Conservation (phyloP, 2,329 filamentous ascomycete species). For the Pyrenophora teres region DNA sequence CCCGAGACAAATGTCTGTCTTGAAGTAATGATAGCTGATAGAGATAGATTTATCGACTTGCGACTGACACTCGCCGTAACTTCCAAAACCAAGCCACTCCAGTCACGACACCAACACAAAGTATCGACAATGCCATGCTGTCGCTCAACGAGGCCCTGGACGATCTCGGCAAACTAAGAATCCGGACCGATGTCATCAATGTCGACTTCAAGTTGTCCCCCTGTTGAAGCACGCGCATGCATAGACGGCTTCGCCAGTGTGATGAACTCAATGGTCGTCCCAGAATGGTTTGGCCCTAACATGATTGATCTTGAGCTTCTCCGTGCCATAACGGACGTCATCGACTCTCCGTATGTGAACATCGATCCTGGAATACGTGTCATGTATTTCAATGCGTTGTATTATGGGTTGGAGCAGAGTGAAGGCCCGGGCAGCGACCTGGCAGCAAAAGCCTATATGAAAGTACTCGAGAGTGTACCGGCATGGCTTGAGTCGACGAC, state of each 20-base stretch:
- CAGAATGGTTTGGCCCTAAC: slow-evolving; percentile 19
- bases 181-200: slow-evolving; percentile 20
- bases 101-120: slow-evolving; percentile 23
- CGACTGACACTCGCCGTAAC: slow-evolving; percentile 28
- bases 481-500: slow-evolving; percentile 28
- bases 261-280: slow-evolving; percentile 22
- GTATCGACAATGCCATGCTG: slow-evolving; percentile 34
- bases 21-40: not conserved
- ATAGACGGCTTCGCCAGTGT: slow-evolving; percentile 28
- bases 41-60: slow-evolving; percentile 36
- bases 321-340: slow-evolving; percentile 27
- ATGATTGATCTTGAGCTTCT: slow-evolving; percentile 24
- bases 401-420: slow-evolving; percentile 27
- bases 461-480: slow-evolving; percentile 33
- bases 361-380: slow-evolving; percentile 33
- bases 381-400: slow-evolving; percentile 35
- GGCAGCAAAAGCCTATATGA: slow-evolving; percentile 31
- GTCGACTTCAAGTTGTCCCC: slow-evolving; percentile 20
- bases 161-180: slow-evolving; percentile 31
- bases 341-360: slow-evolving; percentile 33
- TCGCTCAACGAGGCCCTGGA: slow-evolving; percentile 34
- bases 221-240: slow-evolving; percentile 24
- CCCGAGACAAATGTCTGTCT: too few relatives aligned
- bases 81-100: slow-evolving; percentile 31
- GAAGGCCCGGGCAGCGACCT: slow-evolving; percentile 20